Percentiles rank a stretch among this genome's conserved stretches.
Conservation (phyloP, 2,329 filamentous ascomycete species). For the Diaporthe vaccinii region DNA sequence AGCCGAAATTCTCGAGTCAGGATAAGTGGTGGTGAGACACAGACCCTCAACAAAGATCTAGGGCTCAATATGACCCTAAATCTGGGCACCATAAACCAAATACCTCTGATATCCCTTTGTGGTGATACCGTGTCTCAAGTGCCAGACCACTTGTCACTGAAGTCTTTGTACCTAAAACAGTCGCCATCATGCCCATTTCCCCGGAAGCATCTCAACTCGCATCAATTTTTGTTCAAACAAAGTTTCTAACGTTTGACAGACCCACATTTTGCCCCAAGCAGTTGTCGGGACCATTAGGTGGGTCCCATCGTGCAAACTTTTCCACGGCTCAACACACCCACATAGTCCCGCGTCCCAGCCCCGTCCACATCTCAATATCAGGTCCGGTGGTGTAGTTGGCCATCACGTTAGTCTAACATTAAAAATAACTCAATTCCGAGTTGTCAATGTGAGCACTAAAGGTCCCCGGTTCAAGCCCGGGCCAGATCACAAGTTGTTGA, state of each 20-base stretch:
- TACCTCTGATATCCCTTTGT: no score
- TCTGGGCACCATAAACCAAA: no score
- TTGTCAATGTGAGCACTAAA: constrained; percentile 20
- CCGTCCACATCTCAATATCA: constrained; percentile 9
- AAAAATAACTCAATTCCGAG: background rate
- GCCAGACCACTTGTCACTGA: background rate
- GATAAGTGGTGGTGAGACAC: no score
- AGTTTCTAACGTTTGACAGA: fast-evolving
- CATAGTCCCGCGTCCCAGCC: background rate
- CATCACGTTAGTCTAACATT: constrained; percentile 37
- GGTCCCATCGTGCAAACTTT: background rate
- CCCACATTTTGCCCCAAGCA: background rate
- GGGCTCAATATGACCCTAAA: no score
- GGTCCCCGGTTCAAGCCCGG: constrained; percentile 37
- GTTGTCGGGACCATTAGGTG: background rate
- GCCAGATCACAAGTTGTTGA: constrained; percentile 21
- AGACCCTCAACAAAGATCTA: no score
- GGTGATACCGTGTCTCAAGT: no score
- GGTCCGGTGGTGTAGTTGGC: constrained; percentile 38
- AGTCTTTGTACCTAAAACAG: no score
- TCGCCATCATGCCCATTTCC: background rate
- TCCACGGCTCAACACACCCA: background rate
- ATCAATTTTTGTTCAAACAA: no score
- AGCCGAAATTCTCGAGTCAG: no score
- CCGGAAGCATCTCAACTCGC: background rate